Evolutionary conservation across 2,329 filamentous ascomycete species (phyloP).

Genomic region (Pseudogymnoascus sp.): DNA sequence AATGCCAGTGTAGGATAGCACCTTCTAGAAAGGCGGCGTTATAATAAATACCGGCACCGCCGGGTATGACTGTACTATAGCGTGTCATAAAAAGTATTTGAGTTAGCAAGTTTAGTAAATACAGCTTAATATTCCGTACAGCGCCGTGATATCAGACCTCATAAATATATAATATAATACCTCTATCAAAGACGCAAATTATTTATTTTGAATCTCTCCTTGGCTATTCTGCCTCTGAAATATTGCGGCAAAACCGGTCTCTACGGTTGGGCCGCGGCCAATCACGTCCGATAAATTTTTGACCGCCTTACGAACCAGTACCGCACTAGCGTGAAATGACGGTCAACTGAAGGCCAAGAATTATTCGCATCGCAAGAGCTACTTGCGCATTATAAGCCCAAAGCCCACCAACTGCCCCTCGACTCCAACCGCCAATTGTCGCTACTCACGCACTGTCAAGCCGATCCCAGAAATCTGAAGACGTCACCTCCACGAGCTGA

Average conservation of each 20-base stretch:
- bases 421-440: constrained; percentile 1
- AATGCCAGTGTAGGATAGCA: background rate
- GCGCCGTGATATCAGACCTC: background rate
- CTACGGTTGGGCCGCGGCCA: background rate
- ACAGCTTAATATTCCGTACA: background rate
- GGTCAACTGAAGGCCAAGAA: constrained; percentile 10
- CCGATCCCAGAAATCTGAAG: constrained; percentile 8
- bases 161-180: background rate
- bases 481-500: constrained; percentile 16
- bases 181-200: background rate
- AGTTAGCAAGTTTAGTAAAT: background rate
- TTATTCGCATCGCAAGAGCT: constrained; percentile 4
- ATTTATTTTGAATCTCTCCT: background rate
- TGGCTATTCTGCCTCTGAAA: background rate
- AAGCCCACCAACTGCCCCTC: background rate
- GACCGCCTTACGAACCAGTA: constrained; percentile 5
- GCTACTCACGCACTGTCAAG: background rate
- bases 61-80: constrained; percentile 7
- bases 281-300: constrained; percentile 2
- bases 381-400: constrained; percentile 1
- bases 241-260: constrained; percentile 7
- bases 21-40: background rate
- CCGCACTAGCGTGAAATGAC: constrained; percentile 10
- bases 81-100: background rate
- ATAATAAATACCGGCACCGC: background rate